These are phyloP conservation scores for Moesziomyces globuligerus DNA, from an alignment of 1,284 basidiomycete genomes.

Conservation along the genomic window DNA sequence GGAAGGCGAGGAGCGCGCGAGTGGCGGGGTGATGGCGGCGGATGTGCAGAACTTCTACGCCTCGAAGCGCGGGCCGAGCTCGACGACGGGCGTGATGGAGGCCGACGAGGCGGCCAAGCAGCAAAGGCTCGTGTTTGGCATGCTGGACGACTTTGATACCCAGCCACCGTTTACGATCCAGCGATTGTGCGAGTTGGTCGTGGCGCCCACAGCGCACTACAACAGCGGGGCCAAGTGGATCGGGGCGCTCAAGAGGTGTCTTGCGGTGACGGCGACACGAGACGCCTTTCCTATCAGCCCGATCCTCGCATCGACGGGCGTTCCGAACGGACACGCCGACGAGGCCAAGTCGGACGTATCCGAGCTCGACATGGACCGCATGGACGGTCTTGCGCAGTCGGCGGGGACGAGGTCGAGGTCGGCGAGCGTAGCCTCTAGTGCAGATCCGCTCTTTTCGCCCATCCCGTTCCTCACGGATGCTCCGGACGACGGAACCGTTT, in stretches of 20 bases:
- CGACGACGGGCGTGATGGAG: conserved; percentile 4
- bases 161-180: conserved; percentile 60
- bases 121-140: conserved; percentile 7
- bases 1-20: conserved; percentile 6
- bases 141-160: conserved; percentile 52
- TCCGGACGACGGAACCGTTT: background rate
- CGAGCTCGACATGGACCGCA: conserved; percentile 33
- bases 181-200: conserved; percentile 43
- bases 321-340: conserved; percentile 6
- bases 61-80: conserved; percentile 13
- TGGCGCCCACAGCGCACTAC: conserved; percentile 33
- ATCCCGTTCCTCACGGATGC: conserved; percentile 26
- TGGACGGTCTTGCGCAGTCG: conserved; percentile 23
- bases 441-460: conserved; percentile 42
- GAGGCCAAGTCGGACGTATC: conserved; percentile 4
- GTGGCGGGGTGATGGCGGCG: conserved; percentile 11
- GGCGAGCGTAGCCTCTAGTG: conserved; percentile 3
- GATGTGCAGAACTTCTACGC: conserved; percentile 36
- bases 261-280: conserved; percentile 47
- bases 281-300: conserved; percentile 48
- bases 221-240: conserved; percentile 30
- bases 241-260: conserved; percentile 30
- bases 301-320: conserved; percentile 9
- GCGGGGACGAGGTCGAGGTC: conserved; percentile 7
- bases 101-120: background rate